Evolutionary conservation across 2,329 filamentous ascomycete species (phyloP), one percentile per base, ranked within the genome.

Genomic region (Gaeumannomyces sp.): DNA sequence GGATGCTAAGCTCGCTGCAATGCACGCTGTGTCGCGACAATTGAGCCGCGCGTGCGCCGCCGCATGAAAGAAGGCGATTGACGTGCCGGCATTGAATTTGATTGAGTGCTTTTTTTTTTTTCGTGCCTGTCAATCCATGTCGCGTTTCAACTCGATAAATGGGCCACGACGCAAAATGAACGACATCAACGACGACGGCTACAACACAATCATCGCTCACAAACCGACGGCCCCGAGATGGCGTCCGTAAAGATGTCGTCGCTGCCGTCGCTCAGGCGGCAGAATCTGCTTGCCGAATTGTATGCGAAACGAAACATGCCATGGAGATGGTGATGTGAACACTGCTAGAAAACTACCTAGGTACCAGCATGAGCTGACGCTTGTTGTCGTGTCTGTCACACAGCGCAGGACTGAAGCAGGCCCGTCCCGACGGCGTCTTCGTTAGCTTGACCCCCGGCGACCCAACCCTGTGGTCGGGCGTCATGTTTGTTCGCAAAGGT

Each of bases 401-500:
- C 76, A 96, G 92, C 77, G 85, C 90, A 67, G 90, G 90, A 67
- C 82, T 97, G 71, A 93, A 90, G 76, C 86, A 91, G 78, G 88
- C 89, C 66, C 93, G 90, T 74, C 93, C 93, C 2, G 87, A 92
- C 65, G 94, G 95, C 64, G 83, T 97, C 67, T 97, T 95, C 77
- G 85, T 97, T 76, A 91, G 85, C 74, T 84, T 97, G 66, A 91
- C 90, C 33, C 91, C 92, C 0, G 90, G 90, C 29, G 89, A 97
- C 73, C 87, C 91, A 25, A 87, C 87, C 22, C 79, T 93, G 61
- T 98, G 94, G 94, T 89, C 89, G 38, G 93, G 92, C n/a, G 90
- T 96, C 27, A 81, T 98, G 33, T 98, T 98, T 74, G 87, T 97
- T 67, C 90, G 92, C 65, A 89, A 91, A 81, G 94, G 94, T 95